phyloP scores from a whole-genome alignment of 2,329 filamentous ascomycete species.

The Colletotrichum costaricense region DNA sequence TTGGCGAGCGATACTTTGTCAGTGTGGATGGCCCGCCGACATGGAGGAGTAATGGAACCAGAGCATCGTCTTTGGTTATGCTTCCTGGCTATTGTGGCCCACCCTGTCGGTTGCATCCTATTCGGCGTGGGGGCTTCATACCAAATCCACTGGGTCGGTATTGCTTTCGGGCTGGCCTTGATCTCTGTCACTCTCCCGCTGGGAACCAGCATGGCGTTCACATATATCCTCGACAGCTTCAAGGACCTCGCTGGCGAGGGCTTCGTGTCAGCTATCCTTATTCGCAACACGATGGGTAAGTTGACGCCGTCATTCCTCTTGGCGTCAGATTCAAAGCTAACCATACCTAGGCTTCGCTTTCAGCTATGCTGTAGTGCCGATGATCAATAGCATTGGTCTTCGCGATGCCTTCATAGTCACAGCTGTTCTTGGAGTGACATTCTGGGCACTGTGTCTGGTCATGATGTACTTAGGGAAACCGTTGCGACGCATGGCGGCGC shows the following conservation, averaged over 20 bases:
- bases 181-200: background rate
- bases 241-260: background rate
- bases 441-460: constrained; percentile 34
- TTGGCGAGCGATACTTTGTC: constrained; percentile 38
- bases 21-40: constrained; percentile 37
- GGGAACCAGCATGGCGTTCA: background rate
- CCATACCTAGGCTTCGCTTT: constrained; percentile 39
- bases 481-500: background rate
- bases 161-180: background rate
- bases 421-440: constrained; percentile 34
- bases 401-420: constrained; percentile 39
- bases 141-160: background rate
- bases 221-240: background rate
- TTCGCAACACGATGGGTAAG: background rate
- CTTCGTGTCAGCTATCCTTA: background rate
- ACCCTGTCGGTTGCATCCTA: background rate
- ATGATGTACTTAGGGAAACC: background rate
- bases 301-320: background rate
- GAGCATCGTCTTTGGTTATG: constrained; percentile 42
- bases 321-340: background rate
- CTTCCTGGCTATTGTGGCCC: background rate
- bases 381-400: constrained; percentile 38
- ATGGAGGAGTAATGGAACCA: constrained; percentile 41
- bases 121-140: background rate
- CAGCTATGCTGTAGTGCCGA: constrained; percentile 40